Base-by-base conservation (phyloP, 2,329 filamentous ascomycete species). In the Pleoardoris graminearum region DNA sequence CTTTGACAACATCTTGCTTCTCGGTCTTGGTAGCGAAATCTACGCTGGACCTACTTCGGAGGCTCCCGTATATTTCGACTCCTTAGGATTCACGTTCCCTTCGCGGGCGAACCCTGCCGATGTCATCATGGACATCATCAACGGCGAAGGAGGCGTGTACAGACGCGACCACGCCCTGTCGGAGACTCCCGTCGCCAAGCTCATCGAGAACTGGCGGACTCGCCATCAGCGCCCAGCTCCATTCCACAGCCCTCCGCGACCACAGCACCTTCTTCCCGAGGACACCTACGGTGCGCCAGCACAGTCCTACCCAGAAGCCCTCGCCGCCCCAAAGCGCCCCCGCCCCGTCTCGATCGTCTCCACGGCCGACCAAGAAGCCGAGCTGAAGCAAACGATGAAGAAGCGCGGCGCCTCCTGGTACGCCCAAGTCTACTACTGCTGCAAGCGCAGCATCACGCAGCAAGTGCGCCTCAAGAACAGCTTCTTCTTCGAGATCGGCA, bases 61-160 rank as follows among this genome's bases (percentile, higher is more conserved):
- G 1, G 77, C 78, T 1, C 75, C 76, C 45, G 51, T 59, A 2
- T 84, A 82, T 62, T 84, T 85, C 51, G 76, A 82, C 59, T 61
- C 70, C 29, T 67, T 81, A 11, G 82, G 83, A 2, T 85, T 80
- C 64, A 60, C 66, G 0, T 82, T 85, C 45, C 67, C 70, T 1
- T 48, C 67, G 14, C 73, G 79, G 51, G 75, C 74, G 38, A 86
- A 86, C 57, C 77, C 77, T 5, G 83, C 80, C 7, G 84, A 86
- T 55, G 74, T 81, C 1, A 76, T 85, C 21, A 83, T 83, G n/a
- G 83, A 86, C 48, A 85, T 85, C 57, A 80, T 85, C 59, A 82
- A 81, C 0, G 82, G 82, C 3, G 81, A 84, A 55, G 82, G 82
- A 0, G 70, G 76, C 12, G 63, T 73, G 11, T 84, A 84, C 67